Conservation (phyloP, 495 filamentous ascomycete species). For the Pseudoneurospora amorphoporcata region DNA sequence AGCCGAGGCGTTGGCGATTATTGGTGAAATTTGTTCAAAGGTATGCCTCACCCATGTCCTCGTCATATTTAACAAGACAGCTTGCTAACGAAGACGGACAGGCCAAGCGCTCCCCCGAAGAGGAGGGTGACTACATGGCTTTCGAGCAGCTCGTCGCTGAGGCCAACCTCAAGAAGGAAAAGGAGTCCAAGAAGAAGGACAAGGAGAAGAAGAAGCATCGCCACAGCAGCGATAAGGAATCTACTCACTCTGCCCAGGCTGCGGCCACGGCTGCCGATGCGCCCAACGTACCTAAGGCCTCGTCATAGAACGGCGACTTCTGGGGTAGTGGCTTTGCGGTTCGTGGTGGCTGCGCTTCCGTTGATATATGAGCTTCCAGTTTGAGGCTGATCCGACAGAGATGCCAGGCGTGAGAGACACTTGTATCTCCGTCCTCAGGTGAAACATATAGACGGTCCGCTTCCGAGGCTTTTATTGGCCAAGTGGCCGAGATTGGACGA, state of each 20-base stretch:
- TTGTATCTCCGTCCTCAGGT: background rate
- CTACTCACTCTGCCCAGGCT: constrained; percentile 13
- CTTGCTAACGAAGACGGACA: constrained; percentile 27
- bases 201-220: constrained; percentile 43
- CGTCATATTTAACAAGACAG: background rate
- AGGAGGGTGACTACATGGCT: constrained; percentile 97
- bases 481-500: background rate
- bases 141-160: constrained; percentile 98
- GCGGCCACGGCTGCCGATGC: constrained; percentile 30
- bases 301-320: background rate
- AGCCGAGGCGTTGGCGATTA: constrained; percentile 76
- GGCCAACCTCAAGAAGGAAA: constrained; percentile 85
- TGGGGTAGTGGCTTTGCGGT: background rate
- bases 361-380: background rate
- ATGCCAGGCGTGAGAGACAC: background rate
- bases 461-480: background rate
- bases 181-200: constrained; percentile 64
- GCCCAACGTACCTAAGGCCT: constrained; percentile 33
- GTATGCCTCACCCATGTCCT: constrained; percentile 37
- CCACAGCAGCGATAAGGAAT: constrained; percentile 6
- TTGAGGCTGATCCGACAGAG: background rate
- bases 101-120: constrained; percentile 85
- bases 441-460: background rate
- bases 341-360: background rate
- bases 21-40: constrained; percentile 79